These are phyloP conservation scores for Seiridium unicorne DNA, from an alignment of 2,329 filamentous ascomycete genomes.

Conservation along the genomic window DNA sequence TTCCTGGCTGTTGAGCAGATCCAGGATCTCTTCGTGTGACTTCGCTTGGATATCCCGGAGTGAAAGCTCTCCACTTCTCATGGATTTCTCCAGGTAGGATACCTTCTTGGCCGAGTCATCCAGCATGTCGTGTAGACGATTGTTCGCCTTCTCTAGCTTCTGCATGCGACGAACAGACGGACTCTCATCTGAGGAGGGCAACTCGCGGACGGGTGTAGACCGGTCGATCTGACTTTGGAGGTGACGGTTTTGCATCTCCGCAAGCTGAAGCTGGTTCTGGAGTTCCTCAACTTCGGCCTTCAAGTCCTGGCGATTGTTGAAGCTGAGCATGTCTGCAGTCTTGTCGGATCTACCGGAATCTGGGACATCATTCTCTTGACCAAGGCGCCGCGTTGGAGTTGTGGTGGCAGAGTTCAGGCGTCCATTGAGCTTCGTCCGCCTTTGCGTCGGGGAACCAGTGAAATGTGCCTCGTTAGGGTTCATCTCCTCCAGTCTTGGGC, in stretches of 20 bases:
- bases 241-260: constrained; percentile 93
- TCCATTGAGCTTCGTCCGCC: constrained; percentile 51
- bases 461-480: constrained; percentile 76
- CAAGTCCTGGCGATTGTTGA: constrained; percentile 87
- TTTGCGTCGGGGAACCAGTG: constrained; percentile 72
- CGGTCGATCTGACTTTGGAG: constrained; percentile 84
- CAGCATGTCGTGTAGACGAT: constrained; percentile 86
- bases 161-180: constrained; percentile 79
- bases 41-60: constrained; percentile 89
- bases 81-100: constrained; percentile 80
- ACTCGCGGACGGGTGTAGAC: constrained; percentile 58
- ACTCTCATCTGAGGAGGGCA: constrained; percentile 66
- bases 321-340: constrained; percentile 78
- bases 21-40: constrained; percentile 91
- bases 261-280: constrained; percentile 90
- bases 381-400: constrained; percentile 73
- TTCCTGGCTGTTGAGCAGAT: constrained; percentile 90
- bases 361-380: constrained; percentile 60
- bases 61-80: constrained; percentile 83
- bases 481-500: constrained; percentile 82
- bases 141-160: constrained; percentile 91
- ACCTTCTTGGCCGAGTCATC: constrained; percentile 94
- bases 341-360: constrained; percentile 83
- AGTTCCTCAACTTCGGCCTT: constrained; percentile 88
- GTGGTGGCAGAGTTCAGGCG: constrained; percentile 70